Evolutionary conservation across 345 rosid genomes (phyloP), one percentile per base, ranked within the genome.

Genomic region (Odontarrhena argentea): DNA sequence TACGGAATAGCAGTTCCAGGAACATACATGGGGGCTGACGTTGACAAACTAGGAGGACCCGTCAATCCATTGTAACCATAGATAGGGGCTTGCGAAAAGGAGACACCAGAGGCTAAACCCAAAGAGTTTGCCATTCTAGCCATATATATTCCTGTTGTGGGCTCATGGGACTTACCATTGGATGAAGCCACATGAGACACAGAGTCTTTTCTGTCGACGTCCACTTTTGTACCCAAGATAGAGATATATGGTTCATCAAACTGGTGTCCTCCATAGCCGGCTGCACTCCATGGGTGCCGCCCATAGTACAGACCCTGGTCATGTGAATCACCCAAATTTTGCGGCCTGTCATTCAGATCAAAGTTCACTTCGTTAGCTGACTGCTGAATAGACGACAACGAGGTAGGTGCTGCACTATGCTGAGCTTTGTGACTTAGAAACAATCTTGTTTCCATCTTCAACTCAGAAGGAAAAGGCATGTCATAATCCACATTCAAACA

Each of bases 271-370:
- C 83, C 86, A 76, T 74, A 77, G 5, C 75, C 55, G 44, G 54
- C 53, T 35, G 68, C 32, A 68, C 52, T 82, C 67, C 71, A 83
- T 24, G 83, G 74, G 52, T 76, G 48, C 44, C 44, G 77, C 55
- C 78, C 69, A 28, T 35, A 60, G 74, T 68, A 63, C 9, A 70
- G 65, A 44, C 79, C 87, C 52, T 74, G 89, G 56, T 88, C 89
- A 15, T 77, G 76, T 69, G 81, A 69, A 55, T 86, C 85, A 15
- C 49, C 79, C 35, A 74, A 80, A 66, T 71, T 67, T 53, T 63
- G 68, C 6, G 99, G 96, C 43, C 81, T 79, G 70, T 94, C 99
- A 65, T 94, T 94, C 85, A 94, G 82, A 84, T 94, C 96, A 60
- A 94, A 79, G 76, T 83, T 91, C 4, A 69, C 57, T 52, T 69